A percentile compares a stretch with the other conserved stretches of the same genome.
phyloP scores from a whole-genome alignment of 805 yeast species.

The Candida rishiriensis region DNA sequence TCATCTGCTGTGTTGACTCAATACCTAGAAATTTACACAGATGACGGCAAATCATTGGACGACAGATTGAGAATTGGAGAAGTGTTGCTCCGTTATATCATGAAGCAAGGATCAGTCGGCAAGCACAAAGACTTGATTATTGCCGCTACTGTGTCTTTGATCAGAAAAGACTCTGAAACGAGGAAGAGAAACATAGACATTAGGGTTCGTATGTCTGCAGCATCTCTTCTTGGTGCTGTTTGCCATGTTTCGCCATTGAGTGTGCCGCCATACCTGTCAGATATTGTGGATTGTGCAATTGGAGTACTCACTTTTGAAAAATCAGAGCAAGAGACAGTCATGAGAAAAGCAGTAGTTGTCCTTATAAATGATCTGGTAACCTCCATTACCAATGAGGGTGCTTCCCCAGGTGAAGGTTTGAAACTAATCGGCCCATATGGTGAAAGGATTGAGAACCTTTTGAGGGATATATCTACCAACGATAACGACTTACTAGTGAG shows the following conservation, averaged over 20 bases:
- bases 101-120: constrained; percentile 39
- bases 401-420: constrained; percentile 31
- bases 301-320: constrained; percentile 67
- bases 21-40: constrained; percentile 11
- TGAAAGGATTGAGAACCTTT: constrained; percentile 34
- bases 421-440: constrained; percentile 49
- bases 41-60: constrained; percentile 39
- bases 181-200: constrained; percentile 36
- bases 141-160: constrained; percentile 34
- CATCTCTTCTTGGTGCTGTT: constrained; percentile 76
- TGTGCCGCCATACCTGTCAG: constrained; percentile 41
- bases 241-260: constrained; percentile 58
- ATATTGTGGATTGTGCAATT: constrained; percentile 68
- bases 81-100: constrained; percentile 59
- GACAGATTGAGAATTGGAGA: constrained; percentile 80
- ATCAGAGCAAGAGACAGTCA: constrained; percentile 39
- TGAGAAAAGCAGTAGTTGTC: constrained; percentile 75
- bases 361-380: constrained; percentile 58
- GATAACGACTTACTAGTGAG: constrained; percentile 56
- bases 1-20: constrained; percentile 6
- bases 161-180: constrained; percentile 8
- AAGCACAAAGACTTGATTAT: constrained; percentile 40
- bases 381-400: constrained; percentile 15
- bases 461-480: constrained; percentile 41
- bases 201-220: constrained; percentile 75